Base-by-base conservation (phyloP, 148 eudicot species). In the Rhododendron mucronatum region DNA sequence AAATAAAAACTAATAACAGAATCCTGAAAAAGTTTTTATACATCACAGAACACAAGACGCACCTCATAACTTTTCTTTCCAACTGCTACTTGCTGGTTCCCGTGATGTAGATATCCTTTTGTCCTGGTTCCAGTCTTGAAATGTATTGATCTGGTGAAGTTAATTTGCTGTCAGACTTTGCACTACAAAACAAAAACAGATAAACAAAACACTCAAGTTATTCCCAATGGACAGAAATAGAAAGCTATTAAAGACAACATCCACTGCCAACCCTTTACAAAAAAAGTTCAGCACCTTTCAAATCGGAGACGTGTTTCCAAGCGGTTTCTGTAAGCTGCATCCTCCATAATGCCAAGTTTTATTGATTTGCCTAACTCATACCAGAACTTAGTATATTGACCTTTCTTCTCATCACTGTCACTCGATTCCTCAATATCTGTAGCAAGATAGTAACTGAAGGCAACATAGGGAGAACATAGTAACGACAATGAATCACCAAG, bases 51-150 rank as follows among this genome's bases (percentile, higher is more conserved):
- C 7, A 41, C 44, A 47, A 41, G 83, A 1, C 26, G 15, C 88
- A 94, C 98, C 98, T 96, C 99, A 50, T 90, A 96, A 85, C 91
- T 90, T 83, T 94, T 96, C 98, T 95, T 91, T 94, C 99, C 90
- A 95, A 85, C 87, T 96, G 99, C 86, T 96, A 98, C 91, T 96
- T 95, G 93, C 89, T 96, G 81, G 94, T 84, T 78, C 99, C 99
- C 47, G 98, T 96, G 23, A 96, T 93, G 90, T 94, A 95, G 85
- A 96, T 93, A 77, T 96, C 99, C 91, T 96, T 96, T 96, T 5
- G 99, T 48, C 96, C 96, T 3, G 94, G 71, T 85, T 95, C 45
- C 45, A 41, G 45, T 41, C 45, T 41, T 41, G 45, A 41, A 41
- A 41, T 41, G 45, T 41, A 41, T 96, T 95, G 92, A 83, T 93